Evolutionary conservation across 2,329 filamentous ascomycete genomes (phyloP).

Genomic region (Aspergillus proliferans): DNA sequence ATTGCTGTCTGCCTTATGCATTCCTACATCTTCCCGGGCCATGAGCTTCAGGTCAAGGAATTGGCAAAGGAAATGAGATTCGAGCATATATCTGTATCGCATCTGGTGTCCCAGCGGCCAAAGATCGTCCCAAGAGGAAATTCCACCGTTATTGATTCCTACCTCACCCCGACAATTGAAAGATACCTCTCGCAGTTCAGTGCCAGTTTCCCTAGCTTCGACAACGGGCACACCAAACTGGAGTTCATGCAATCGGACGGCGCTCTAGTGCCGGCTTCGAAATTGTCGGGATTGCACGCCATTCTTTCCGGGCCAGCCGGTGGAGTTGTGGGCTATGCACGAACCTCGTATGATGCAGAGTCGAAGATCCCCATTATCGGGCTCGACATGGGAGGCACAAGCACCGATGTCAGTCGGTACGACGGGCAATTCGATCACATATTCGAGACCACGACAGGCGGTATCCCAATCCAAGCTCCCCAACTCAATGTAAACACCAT

Average conservation of each 20-base stretch:
- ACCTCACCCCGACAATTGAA: slow-evolving; percentile 70
- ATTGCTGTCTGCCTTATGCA: slow-evolving; percentile 91
- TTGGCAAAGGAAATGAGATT: slow-evolving; percentile 78
- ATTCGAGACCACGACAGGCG: slow-evolving; percentile 84
- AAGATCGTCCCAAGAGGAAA: slow-evolving; percentile 70
- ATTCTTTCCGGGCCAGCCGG: slow-evolving; percentile 89
- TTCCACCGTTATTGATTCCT: slow-evolving; percentile 73
- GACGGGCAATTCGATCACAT: slow-evolving; percentile 83
- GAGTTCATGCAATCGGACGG: slow-evolving; percentile 95
- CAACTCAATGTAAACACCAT: slow-evolving; percentile 90
- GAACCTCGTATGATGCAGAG: slow-evolving; percentile 75
- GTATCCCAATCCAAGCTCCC: slow-evolving; percentile 81
- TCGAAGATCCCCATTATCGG: slow-evolving; percentile 79
- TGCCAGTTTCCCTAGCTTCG: slow-evolving; percentile 72
- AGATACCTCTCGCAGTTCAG: slow-evolving; percentile 74
- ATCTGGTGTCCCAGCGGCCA: slow-evolving; percentile 50
- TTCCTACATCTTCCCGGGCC: slow-evolving; percentile 81
- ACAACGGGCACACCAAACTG: slow-evolving; percentile 65
- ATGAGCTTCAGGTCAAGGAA: slow-evolving; percentile 70
- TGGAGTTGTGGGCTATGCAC: slow-evolving; percentile 83
- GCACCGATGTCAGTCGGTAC: slow-evolving; percentile 81
- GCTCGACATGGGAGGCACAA: slow-evolving; percentile 90
- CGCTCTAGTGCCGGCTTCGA: slow-evolving; percentile 45
- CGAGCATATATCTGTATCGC: slow-evolving; percentile 68
- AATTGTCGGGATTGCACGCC: slow-evolving; percentile 75